A percentile compares a stretch with the other conserved stretches of the same genome.
Evolutionary conservation across 2,329 filamentous ascomycete genomes (phyloP).

Genomic region (Furcasterigmium sp.): DNA sequence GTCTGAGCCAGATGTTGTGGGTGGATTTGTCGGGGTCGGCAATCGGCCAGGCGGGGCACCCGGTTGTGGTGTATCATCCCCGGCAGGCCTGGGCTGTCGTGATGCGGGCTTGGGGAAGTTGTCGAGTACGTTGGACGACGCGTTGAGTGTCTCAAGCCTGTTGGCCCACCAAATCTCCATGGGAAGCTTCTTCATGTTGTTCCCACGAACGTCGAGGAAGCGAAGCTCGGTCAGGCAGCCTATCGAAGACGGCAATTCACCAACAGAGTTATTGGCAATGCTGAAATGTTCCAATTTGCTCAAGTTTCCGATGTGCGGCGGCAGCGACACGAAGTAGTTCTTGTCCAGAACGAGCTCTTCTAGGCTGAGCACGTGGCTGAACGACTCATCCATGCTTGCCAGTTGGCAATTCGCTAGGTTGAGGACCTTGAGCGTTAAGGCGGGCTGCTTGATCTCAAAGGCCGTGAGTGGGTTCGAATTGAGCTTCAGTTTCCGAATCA

Average conservation of each 20-base stretch:
- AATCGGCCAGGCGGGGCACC: constrained; percentile 34
- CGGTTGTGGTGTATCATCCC: constrained; percentile 34
- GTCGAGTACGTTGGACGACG: constrained; percentile 90
- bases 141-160: constrained; percentile 84
- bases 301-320: constrained; percentile 77
- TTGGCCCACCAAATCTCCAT: constrained; percentile 95
- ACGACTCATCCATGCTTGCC: constrained; percentile 82
- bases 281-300: constrained; percentile 85
- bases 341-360: constrained; percentile 87
- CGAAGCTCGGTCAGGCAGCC: constrained; percentile 81
- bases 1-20: constrained; percentile 69
- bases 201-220: constrained; percentile 84
- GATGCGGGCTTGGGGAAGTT: constrained; percentile 84
- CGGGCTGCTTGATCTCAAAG: constrained; percentile 73
- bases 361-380: constrained; percentile 80
- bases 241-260: constrained; percentile 78
- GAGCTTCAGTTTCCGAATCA: constrained; percentile 76
- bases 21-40: constrained; percentile 25
- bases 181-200: constrained; percentile 85
- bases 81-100: constrained; percentile 57
- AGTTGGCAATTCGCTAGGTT: constrained; percentile 91
- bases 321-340: constrained; percentile 91
- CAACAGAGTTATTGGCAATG: constrained; percentile 86
- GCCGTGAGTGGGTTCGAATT: constrained; percentile 95
- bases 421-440: constrained; percentile 77